These are phyloP conservation scores for Trichoderma virens DNA, from an alignment of 495 filamentous ascomycete genomes.

Conservation along the genomic window DNA sequence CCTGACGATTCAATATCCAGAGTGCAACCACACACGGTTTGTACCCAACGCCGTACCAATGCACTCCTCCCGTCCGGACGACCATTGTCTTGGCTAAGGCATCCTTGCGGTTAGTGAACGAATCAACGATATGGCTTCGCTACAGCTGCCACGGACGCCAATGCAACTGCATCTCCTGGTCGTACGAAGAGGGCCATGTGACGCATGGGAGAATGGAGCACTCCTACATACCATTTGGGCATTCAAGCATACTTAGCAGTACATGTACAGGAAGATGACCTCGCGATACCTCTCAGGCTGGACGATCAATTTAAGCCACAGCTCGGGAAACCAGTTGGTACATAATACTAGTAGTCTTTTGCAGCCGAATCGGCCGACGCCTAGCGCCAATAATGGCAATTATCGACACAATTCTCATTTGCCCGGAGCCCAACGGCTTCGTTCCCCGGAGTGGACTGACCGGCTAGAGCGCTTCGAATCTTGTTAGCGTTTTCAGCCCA, in stretches of 20 bases:
- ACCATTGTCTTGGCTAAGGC: background rate
- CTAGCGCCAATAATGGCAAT: background rate
- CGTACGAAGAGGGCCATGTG: background rate
- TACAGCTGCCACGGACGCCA: background rate
- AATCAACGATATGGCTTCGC: background rate
- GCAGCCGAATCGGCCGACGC: constrained; percentile 6
- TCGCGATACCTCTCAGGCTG: background rate
- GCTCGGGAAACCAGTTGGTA: background rate
- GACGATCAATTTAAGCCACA: constrained; percentile 1
- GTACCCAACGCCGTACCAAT: background rate
- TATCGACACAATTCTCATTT: background rate
- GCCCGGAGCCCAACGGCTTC: background rate
- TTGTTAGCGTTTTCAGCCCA: constrained; percentile 1
- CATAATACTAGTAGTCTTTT: background rate
- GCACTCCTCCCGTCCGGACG: background rate
- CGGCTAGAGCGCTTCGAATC: background rate
- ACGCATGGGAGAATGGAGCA: background rate
- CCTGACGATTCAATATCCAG: background rate
- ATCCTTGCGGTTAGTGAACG: background rate
- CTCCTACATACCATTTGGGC: background rate
- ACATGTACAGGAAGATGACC: background rate
- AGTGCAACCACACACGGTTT: background rate
- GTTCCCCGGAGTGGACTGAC: constrained; percentile 1
- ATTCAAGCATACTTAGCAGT: background rate
- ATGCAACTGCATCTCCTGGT: background rate